Evolutionary conservation across 2,329 filamentous ascomycete genomes (phyloP).

Genomic region (Aspergillus proliferans): DNA sequence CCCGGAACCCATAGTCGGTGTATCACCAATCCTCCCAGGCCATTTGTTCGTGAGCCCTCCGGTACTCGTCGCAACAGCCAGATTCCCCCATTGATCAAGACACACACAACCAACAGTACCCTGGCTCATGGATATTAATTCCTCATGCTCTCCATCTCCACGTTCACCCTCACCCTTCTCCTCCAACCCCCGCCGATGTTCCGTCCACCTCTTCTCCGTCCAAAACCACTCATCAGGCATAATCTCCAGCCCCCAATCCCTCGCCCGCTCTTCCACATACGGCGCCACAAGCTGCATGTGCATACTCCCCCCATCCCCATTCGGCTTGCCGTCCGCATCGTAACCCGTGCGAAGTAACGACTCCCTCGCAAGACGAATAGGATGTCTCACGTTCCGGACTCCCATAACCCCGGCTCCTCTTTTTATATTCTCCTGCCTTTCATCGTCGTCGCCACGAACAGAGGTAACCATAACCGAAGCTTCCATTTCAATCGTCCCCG

Average conservation of each 20-base stretch:
- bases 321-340: conserved; percentile 55
- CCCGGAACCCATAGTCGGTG: conserved; percentile 73
- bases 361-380: conserved; percentile 65
- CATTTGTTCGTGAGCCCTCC: conserved; percentile 87
- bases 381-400: conserved; percentile 68
- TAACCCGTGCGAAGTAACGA: conserved; percentile 52
- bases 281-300: conserved; percentile 65
- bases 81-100: conserved; percentile 65
- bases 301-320: conserved; percentile 28
- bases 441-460: conserved; percentile 9
- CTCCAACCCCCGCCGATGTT: conserved; percentile 59
- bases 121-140: conserved; percentile 54
- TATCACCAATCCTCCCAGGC: conserved; percentile 78
- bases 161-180: conserved; percentile 9
- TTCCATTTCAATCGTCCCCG: conserved; percentile 79
- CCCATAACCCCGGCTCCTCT: conserved; percentile 72
- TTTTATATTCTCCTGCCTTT: conserved; percentile 52
- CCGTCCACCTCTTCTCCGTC: conserved; percentile 70
- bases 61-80: conserved; percentile 61
- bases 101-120: conserved; percentile 81
- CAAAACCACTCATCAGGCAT: conserved; percentile 70
- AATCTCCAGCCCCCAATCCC: conserved; percentile 57
- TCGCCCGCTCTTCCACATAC: conserved; percentile 63
- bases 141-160: conserved; percentile 2
- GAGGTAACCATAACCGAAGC: conserved; percentile 76